Percentiles rank a stretch among this genome's conserved stretches.
phyloP scores from a whole-genome alignment of 169 alveolate genomes.

The Plasmodium knowlesi region DNA sequence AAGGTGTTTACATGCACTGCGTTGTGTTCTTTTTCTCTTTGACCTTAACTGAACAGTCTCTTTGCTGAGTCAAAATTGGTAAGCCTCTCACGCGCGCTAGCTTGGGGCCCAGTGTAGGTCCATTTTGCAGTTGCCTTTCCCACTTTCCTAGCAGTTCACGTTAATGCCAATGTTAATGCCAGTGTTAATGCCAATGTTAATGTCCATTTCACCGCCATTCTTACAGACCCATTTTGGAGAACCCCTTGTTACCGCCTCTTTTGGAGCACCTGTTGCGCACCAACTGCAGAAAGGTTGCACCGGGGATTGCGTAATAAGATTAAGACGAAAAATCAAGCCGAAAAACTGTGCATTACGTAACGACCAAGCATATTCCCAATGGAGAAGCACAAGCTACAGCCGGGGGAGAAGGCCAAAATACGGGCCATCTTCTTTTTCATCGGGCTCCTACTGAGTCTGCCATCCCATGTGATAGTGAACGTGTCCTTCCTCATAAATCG shows the following conservation, averaged over 20 bases:
- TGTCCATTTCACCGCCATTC: neutral
- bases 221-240: too few species aligned
- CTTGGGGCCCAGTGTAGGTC: neutral
- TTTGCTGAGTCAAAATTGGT: neutral
- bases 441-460: conserved; percentile 40
- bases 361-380: neutral
- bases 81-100: neutral
- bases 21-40: too few species aligned
- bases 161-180: neutral
- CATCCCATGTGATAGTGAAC: conserved; percentile 36
- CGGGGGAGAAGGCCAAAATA: conserved; percentile 13
- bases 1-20: neutral
- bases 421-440: conserved; percentile 27
- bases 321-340: neutral
- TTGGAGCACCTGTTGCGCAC: neutral
- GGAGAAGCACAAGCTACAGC: neutral
- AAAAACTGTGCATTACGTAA: too few species aligned
- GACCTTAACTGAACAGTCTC: neutral
- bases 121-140: neutral
- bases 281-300: neutral
- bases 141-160: neutral
- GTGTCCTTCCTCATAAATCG: conserved; percentile 52
- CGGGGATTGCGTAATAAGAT: neutral
- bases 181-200: neutral
- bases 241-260: neutral